Base-by-base conservation (phyloP, 495 filamentous ascomycete genomes). In the Aspergillus panamensis region DNA sequence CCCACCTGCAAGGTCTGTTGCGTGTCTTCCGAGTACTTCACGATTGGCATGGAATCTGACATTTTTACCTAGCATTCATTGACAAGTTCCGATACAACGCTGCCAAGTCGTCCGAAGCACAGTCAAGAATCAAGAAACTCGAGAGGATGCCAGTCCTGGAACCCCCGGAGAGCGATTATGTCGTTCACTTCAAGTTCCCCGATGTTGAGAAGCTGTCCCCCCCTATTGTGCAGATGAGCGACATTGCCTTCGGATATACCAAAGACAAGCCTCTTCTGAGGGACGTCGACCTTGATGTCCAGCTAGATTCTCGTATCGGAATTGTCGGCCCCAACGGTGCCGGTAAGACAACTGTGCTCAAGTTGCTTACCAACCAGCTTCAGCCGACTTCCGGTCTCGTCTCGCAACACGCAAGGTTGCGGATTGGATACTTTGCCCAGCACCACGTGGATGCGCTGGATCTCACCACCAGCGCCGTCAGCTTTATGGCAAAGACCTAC, bases 1-100 rank as follows among this genome's bases (percentile, higher is more conserved):
- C 91, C 30, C 94, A 99, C 77, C 79, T 99, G 44, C 86, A 88
- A 80, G 74, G 75, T 78, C 59, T 42, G 73, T 55, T 20, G 16
- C 16, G 12, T 48, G 57, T 30, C 14, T 21, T 21, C 10, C 42
- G n/a, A 10, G 29, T 31, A 53, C 16, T 48, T 37, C 25, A 53
- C 12, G 54, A 7, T 44, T 14, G 12, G 19, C 17, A 10, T 7
- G 9, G 19, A 37, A 42, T 13, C 63, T 65, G 31, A 65, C 53
- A 19, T 4, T 5, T 20, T 3, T 21, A 8, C 51, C 35, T 82
- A 81, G 87, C 89, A 32, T 99, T 99, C 75, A 97, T 99, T 73
- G 94, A 99, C 80, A 99, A 99, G 74, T 97, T 99, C 83, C 86
- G 94, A 29, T 99, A 99, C 84, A 99, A 99, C 69, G 94, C 94